Evolutionary conservation across 495 filamentous ascomycete genomes (phyloP), one percentile per base, ranked within the genome.

Genomic region (Neurospora sp.): DNA sequence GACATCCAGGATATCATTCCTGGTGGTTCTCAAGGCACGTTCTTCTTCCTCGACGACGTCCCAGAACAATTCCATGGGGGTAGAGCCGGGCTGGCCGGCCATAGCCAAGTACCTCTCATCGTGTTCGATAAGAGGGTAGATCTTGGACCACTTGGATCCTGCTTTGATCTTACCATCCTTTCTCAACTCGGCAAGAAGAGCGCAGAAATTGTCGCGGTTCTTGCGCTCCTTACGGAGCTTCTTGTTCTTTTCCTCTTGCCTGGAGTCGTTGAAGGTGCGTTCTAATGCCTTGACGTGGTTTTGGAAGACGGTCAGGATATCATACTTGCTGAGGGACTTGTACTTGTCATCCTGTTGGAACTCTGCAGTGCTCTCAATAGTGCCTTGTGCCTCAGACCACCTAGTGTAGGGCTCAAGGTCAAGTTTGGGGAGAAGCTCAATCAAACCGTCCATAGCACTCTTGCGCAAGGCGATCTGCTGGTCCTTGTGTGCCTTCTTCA

Each of bases 21-120:
- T 88, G 68, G 90, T 91, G 69, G 88, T 88, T 53, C 96, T 91
- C 18, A 98, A 83, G 22, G 90, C 89, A 69, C 91, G 88, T 74
- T 98, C 94, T 81, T 97, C 94, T 80, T 98, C 95, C 79, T 97
- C 95, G 18, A 98, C 88, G 69, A 94, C 86, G 81, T 99, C 96
- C 95, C 96, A 97, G 82, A 98, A 97, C 10, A 99, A 84, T 72
- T 99, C 96, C 73, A 97, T 85, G n/a, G 95, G 93, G 5, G 89
- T 92, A 5, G 96, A 98, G 70, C 96, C 96, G 53, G 89, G 78
- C 76, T 96, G 93, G 59, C 94, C 96, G 39, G 96, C 88, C 83
- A 97, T 92, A 68, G 89, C 92, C 77, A 85, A 87, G 82, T 96
- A 98, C 72, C 94, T 91, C 65, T 92, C 86, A 76, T 98, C 96